Evolutionary conservation across 306 rosid species (phyloP), one percentile per base, ranked within the genome.

Genomic region (Erythrophleum fordii): DNA sequence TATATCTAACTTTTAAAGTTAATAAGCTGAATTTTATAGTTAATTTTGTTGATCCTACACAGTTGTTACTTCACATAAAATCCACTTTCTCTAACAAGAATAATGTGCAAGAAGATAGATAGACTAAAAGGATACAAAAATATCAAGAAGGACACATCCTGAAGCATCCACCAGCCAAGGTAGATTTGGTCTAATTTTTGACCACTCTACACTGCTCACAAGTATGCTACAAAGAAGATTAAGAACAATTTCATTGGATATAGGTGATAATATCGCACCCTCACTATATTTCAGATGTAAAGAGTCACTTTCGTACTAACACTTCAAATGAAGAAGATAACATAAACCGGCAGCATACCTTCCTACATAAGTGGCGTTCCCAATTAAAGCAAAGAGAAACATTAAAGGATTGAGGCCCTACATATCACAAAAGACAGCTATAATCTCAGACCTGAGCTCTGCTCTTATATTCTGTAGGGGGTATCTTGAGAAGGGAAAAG

Each of bases 341-440:
- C 42, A 62, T 55, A 65, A 58, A 66, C 29, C 49, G 0, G 75
- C 69, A 83, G 72, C 77, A 66, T 82, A 84, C 98, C 98, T 92
- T 37, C 83, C 94, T 14, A 92, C 93, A 42, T 94, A 94, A 67
- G 97, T 92, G 66, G 70, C 56, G 75, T 94, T 94, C 80, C 97
- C 98, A 65, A 87, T 73, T 84, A 94, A 74, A 84, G 98, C 98
- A 80, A 94, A 92, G 70, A 89, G 2, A 78, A 94, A 94, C 98
- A 94, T 94, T 28, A 89, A 80, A 80, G 98, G 97, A 84, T 85
- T 92, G 78, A 94, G 97, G 69, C 98, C 98, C 97, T 94, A 82
- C 87, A 89, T n/a, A 85, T 44, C 49, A 81, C 35, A 58, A 52
- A 76, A 76, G 28, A 65, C 26, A 83, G 60, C 39, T 73, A 26